Conservation (phyloP, 768 basidiomycete genomes). For the Kwoniella pini region DNA sequence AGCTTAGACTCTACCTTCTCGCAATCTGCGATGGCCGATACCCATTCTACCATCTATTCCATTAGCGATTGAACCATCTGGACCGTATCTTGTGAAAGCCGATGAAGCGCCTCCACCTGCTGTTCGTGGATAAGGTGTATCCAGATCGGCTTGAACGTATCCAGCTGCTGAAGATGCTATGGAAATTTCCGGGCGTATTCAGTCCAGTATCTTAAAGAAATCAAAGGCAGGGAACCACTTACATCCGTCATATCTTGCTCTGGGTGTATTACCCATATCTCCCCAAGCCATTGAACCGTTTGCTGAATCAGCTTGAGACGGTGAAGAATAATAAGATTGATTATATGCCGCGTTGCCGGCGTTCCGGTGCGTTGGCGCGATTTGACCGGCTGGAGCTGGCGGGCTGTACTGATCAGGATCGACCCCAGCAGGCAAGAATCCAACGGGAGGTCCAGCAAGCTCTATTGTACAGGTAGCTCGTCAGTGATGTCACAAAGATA, state of each 20-base stretch:
- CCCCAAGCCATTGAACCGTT: constrained; percentile 31
- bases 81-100: constrained; percentile 33
- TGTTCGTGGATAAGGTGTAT: constrained; percentile 42
- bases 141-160: constrained; percentile 40
- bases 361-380: constrained; percentile 10
- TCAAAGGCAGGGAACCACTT: no score
- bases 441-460: constrained; percentile 47
- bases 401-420: constrained; percentile 18
- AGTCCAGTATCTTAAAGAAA: no score
- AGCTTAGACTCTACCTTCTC: constrained; percentile 25
- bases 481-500: not conserved
- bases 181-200: no score
- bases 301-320: not conserved
- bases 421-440: constrained; percentile 45
- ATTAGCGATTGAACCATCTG: constrained; percentile 22
- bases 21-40: constrained; percentile 13
- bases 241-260: constrained; percentile 47
- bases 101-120: constrained; percentile 25
- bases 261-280: constrained; percentile 19
- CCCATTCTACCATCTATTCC: constrained; percentile 25
- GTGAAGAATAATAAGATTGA: constrained; percentile 15
- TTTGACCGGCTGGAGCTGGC: not conserved
- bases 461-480: constrained; percentile 20
- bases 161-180: constrained; percentile 9
- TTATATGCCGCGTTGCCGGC: constrained; percentile 4